Conservation (phyloP, 305 asterid species). For the Stenogyne calaminthoides region DNA sequence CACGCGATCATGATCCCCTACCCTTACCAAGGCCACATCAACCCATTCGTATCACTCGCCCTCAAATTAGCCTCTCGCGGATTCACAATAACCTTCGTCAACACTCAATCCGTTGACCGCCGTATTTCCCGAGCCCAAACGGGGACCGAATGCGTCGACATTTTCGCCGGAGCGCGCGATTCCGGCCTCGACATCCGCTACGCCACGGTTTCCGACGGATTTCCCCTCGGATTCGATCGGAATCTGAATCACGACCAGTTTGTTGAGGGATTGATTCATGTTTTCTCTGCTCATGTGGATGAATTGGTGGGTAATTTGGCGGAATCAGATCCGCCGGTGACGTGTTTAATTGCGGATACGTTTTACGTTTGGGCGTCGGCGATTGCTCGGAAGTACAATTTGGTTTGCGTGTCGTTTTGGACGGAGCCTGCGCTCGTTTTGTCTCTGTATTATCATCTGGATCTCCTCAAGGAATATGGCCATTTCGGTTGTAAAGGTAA, state of each 20-base stretch:
- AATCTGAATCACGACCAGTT: constrained; percentile 61
- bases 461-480: constrained; percentile 57
- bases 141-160: constrained; percentile 38
- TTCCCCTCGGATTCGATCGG: constrained; percentile 62
- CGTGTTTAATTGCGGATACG: constrained; percentile 64
- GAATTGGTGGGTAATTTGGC: constrained; percentile 47
- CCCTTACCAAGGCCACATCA: constrained; percentile 61
- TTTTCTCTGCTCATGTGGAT: constrained; percentile 57
- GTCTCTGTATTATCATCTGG: constrained; percentile 63
- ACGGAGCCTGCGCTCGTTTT: constrained; percentile 72
- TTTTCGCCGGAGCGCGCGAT: constrained; percentile 53
- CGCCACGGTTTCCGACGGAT: constrained; percentile 64
- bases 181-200: constrained; percentile 72
- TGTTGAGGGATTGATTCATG: constrained; percentile 59
- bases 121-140: constrained; percentile 57
- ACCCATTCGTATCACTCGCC: constrained; percentile 54
- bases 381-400: constrained; percentile 50
- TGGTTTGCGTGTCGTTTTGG: constrained; percentile 69
- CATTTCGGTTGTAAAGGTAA: constrained; percentile 59
- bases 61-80: constrained; percentile 58
- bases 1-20: constrained; percentile 62
- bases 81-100: constrained; percentile 64
- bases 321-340: constrained; percentile 48
- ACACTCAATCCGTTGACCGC: constrained; percentile 68
- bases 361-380: constrained; percentile 63